Percentiles rank a stretch among this genome's conserved stretches.
These are phyloP conservation scores for Chrysoporthe austroafricana DNA, from an alignment of 2,329 filamentous ascomycete genomes.

Conservation along the genomic window DNA sequence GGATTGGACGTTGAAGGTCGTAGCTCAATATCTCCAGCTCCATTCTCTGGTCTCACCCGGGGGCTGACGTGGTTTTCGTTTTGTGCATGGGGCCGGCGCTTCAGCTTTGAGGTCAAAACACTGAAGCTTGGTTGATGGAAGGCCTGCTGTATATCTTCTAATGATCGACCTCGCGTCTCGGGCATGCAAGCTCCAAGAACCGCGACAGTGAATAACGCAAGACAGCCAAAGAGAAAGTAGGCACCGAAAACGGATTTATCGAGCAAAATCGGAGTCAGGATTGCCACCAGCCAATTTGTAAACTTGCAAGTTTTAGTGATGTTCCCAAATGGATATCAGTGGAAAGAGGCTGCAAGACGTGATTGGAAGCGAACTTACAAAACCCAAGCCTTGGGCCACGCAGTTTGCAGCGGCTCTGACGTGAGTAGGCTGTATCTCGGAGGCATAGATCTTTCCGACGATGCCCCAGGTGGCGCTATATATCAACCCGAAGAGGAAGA, in stretches of 20 bases:
- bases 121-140: conserved; percentile 40
- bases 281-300: conserved; percentile 48
- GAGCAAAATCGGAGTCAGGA: conserved; percentile 48
- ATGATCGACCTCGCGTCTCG: conserved; percentile 51
- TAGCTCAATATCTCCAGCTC: background rate
- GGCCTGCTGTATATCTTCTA: conserved; percentile 54
- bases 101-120: conserved; percentile 13
- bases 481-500: conserved; percentile 53
- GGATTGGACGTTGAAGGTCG: background rate
- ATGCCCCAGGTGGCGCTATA: conserved; percentile 59
- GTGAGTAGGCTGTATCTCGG: conserved; percentile 60
- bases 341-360: background rate
- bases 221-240: conserved; percentile 51
- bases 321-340: background rate
- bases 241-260: conserved; percentile 46
- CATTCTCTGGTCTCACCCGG: background rate
- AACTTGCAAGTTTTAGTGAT: conserved; percentile 31
- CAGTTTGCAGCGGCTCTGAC: conserved; percentile 59
- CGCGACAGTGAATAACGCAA: conserved; percentile 42
- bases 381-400: conserved; percentile 46
- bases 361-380: conserved; percentile 29
- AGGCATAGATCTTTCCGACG: conserved; percentile 58
- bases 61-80: background rate
- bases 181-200: conserved; percentile 51
- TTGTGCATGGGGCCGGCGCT: background rate